Percentiles rank a stretch among this genome's conserved stretches.
Conservation (phyloP, 2,329 filamentous ascomycete genomes). For the Fusarium concolor region DNA sequence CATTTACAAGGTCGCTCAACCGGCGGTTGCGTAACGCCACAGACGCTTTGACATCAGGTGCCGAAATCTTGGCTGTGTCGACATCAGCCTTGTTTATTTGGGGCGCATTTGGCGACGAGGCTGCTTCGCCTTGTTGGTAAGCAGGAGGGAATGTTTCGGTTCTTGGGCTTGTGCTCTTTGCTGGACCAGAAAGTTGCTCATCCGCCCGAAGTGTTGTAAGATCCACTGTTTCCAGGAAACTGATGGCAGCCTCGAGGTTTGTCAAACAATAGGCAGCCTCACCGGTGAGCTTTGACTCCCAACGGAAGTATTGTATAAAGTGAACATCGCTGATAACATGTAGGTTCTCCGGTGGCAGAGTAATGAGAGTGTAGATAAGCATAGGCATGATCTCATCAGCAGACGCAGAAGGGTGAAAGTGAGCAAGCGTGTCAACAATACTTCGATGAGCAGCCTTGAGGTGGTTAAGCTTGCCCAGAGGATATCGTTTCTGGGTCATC, state of each 20-base stretch:
- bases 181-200: constrained; percentile 76
- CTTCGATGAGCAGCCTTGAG: constrained; percentile 90
- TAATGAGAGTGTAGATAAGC: constrained; percentile 95
- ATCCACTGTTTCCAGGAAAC: constrained; percentile 95
- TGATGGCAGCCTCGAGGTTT: constrained; percentile 93
- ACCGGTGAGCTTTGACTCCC: constrained; percentile 86
- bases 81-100: constrained; percentile 50
- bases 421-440: constrained; percentile 86
- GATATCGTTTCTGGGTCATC: constrained; percentile 90
- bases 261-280: constrained; percentile 97
- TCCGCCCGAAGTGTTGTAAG: constrained; percentile 87
- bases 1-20: constrained; percentile 87
- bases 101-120: constrained; percentile 48
- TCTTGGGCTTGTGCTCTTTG: constrained; percentile 65
- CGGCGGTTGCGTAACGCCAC: constrained; percentile 74
- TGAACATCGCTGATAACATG: constrained; percentile 94
- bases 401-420: constrained; percentile 82
- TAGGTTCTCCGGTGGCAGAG: constrained; percentile 84
- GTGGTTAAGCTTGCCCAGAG: constrained; percentile 89
- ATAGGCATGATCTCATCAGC: constrained; percentile 98
- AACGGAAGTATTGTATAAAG: constrained; percentile 93
- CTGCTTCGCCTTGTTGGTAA: constrained; percentile 60
- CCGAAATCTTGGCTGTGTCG: constrained; percentile 51
- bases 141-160: constrained; percentile 69
- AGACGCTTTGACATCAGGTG: constrained; percentile 59